These are phyloP conservation scores for Aspergillus avenaceus DNA, from an alignment of 495 filamentous ascomycete species.

Conservation along the genomic window DNA sequence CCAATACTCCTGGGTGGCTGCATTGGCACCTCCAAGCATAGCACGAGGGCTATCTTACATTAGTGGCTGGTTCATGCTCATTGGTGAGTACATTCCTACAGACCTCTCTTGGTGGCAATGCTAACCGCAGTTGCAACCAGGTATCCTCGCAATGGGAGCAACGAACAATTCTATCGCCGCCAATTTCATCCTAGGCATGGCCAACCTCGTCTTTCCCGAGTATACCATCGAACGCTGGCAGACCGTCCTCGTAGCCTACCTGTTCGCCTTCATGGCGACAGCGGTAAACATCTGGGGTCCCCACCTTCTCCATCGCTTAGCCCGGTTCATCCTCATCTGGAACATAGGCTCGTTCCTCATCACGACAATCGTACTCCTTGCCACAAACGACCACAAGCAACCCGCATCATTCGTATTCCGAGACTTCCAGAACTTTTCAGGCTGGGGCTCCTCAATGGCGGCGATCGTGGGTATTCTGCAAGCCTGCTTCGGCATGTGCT, in stretches of 20 bases:
- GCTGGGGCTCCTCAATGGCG: conserved; percentile 47
- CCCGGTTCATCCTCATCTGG: conserved; percentile 49
- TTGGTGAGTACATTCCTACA: conserved; percentile 24
- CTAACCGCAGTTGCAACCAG: conserved; percentile 11
- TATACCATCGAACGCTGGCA: conserved; percentile 56
- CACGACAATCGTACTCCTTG: conserved; percentile 47
- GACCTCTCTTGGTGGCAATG: neutral
- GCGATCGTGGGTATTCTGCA: conserved; percentile 55
- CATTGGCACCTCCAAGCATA: conserved; percentile 49
- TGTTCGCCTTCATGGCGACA: conserved; percentile 37
- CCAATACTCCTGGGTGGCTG: conserved; percentile 56
- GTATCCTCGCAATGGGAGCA: conserved; percentile 52
- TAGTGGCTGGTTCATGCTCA: conserved; percentile 53
- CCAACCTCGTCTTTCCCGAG: conserved; percentile 48
- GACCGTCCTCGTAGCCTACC: conserved; percentile 50
- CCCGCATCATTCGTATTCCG: conserved; percentile 52
- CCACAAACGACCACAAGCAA: conserved; percentile 53
- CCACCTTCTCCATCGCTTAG: conserved; percentile 49
- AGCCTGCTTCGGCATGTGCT: conserved; percentile 55
- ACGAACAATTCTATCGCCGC: conserved; percentile 54
- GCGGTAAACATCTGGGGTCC: conserved; percentile 49
- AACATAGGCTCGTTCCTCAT: conserved; percentile 52
- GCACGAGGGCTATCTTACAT: conserved; percentile 44
- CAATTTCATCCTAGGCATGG: conserved; percentile 53
- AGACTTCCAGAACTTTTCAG: conserved; percentile 54